Evolutionary conservation across 208 protist genomes (phyloP), one percentile per base, ranked within the genome.

Genomic region (Herpetomonas samuelpessoai): DNA sequence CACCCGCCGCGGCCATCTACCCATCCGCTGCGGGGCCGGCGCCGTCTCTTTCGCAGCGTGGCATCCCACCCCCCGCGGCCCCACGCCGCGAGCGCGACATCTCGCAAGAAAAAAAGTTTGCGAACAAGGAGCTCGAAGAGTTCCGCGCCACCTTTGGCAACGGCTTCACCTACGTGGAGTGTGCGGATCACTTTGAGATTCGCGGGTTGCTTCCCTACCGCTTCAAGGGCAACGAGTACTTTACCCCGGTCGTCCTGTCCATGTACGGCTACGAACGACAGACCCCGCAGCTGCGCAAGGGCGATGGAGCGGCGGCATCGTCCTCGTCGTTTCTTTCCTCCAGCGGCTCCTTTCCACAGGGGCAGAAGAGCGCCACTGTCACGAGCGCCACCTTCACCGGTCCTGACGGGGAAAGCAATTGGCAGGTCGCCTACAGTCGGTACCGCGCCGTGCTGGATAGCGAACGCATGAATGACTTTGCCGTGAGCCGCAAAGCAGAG

Each of bases 161-260:
- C 48, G 79, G 68, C 12, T 93, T 93, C 70, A 64, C 64, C 6
- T 83, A 75, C 54, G 48, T 70, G 9, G 74, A 84, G 57, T 83
- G 61, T 51, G 57, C 54, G 53, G 66, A 83, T 30, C 61, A 72
- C 52, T 80, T 82, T 55, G 65, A 86, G 48, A 71, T 87, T 26
- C 64, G 69, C 16, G 86, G 86, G 22, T 57, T 88, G 9, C 57
- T 93, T 27, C 82, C 82, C 31, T 93, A 93, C 71, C 72, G 31
- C 2, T 93, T 79, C 71, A 71, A 69, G 7, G 69, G 62, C n/a
- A 50, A 41, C 1, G 65, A 79, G 45, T 93, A 93, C 57, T 88
- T 86, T 63, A 88, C 86, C 1, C 86, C 86, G 10, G 74, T 93
- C 6, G 76, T 93, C 44, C 63, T 93, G 7, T 65, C 72, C 52